A percentile compares a stretch with the other conserved stretches of the same genome.
phyloP scores from a whole-genome alignment of 768 basidiomycete species.

The Leucocoprinus sp. region DNA sequence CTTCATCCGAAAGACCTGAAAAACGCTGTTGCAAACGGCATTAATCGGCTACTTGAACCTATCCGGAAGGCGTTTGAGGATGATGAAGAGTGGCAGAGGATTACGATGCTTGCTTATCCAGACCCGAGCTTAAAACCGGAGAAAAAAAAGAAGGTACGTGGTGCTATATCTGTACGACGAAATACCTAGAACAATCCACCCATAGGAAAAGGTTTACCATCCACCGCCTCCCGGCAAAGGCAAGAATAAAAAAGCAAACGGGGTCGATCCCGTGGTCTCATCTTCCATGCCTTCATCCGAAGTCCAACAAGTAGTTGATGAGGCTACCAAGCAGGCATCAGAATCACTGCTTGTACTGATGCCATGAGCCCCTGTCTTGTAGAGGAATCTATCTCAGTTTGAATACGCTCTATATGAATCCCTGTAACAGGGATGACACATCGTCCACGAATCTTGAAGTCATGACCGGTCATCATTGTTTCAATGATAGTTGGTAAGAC shows the following conservation, averaged over 20 bases:
- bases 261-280: neutral
- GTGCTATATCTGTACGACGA: neutral
- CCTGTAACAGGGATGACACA: too few species aligned
- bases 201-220: constrained; percentile 72
- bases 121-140: constrained; percentile 55
- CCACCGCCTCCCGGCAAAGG: constrained; percentile 80
- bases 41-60: constrained; percentile 70
- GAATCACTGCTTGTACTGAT: neutral
- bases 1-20: constrained; percentile 92
- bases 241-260: constrained; percentile 34
- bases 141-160: constrained; percentile 52
- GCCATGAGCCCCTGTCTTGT: too few species aligned
- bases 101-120: constrained; percentile 80
- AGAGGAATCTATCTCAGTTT: too few species aligned
- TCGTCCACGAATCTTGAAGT: too few species aligned
- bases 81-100: constrained; percentile 72
- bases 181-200: neutral
- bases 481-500: too few species aligned
- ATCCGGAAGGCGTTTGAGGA: constrained; percentile 71
- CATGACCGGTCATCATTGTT: too few species aligned
- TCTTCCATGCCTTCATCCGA: constrained; percentile 9
- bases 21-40: constrained; percentile 60
- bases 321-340: constrained; percentile 13
- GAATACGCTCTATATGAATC: too few species aligned
- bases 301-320: constrained; percentile 12